A percentile compares a stretch with the other conserved stretches of the same genome.
Evolutionary conservation across 1,284 basidiomycete genomes (phyloP).

Genomic region (Pseudozyma hubeiensis): DNA sequence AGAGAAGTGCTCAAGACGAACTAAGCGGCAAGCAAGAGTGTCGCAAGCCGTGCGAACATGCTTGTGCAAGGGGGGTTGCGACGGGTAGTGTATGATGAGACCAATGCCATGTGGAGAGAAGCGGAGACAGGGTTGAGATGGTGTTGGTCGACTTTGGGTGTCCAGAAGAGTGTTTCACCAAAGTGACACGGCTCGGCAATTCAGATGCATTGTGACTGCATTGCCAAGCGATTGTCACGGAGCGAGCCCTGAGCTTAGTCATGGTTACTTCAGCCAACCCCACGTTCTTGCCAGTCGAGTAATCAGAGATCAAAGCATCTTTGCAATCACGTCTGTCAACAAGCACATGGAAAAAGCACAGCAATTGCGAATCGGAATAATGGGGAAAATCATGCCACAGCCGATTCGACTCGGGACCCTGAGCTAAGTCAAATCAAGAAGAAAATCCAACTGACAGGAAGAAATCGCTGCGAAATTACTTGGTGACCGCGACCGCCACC

Average conservation of each 20-base stretch:
- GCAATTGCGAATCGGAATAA: no score
- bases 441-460: background rate
- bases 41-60: background rate
- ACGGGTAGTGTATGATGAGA: no score
- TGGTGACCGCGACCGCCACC: no score
- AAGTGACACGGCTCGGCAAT: background rate
- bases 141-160: no score
- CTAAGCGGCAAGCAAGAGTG: constrained; percentile 13
- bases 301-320: constrained; percentile 1
- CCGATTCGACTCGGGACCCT: constrained; percentile 3
- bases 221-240: no score
- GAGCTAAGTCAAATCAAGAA: constrained; percentile 3
- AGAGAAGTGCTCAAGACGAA: background rate
- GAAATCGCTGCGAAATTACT: background rate
- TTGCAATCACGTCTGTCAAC: background rate
- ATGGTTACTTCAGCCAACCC: background rate
- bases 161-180: background rate
- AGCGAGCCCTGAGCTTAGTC: no score
- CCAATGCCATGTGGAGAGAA: no score
- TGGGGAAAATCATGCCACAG: background rate
- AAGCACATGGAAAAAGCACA: no score
- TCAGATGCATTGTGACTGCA: no score
- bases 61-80: no score
- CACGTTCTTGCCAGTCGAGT: constrained; percentile 1
- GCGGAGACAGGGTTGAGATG: no score